Percentiles rank a stretch among this genome's conserved stretches.
phyloP scores from a whole-genome alignment of 1,139 yeast species.

The Yamadazyma epiphylla region DNA sequence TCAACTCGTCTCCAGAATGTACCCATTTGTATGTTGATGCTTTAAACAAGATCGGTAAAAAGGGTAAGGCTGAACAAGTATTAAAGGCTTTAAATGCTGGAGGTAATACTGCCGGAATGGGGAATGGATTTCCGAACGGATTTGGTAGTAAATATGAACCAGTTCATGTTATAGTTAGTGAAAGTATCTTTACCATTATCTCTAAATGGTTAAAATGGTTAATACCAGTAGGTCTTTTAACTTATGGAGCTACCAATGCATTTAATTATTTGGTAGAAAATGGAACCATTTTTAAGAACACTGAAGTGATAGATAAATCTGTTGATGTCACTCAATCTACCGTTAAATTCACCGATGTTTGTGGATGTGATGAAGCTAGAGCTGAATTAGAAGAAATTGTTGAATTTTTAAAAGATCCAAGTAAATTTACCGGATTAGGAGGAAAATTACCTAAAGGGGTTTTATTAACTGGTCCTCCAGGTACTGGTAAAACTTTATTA shows the following conservation, averaged over 20 bases:
- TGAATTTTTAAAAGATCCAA: slow-evolving; percentile 92
- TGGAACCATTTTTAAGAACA: slow-evolving; percentile 75
- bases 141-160: slow-evolving; percentile 64
- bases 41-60: slow-evolving; percentile 69
- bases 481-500: slow-evolving; percentile 96
- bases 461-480: slow-evolving; percentile 96
- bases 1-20: slow-evolving; percentile 77
- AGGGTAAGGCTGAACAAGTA: slow-evolving; percentile 68
- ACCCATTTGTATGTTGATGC: slow-evolving; percentile 77
- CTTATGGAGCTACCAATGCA: slow-evolving; percentile 72
- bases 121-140: slow-evolving; percentile 29
- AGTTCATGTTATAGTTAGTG: slow-evolving; percentile 85
- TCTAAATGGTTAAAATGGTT: slow-evolving; percentile 91
- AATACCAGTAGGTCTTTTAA: slow-evolving; percentile 69
- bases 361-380: slow-evolving; percentile 98
- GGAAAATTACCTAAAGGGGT: slow-evolving; percentile 98
- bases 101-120: slow-evolving; percentile 19
- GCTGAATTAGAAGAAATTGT: slow-evolving; percentile 96
- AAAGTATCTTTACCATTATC: slow-evolving; percentile 69
- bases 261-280: slow-evolving; percentile 80
- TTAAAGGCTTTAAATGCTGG: slow-evolving; percentile 24
- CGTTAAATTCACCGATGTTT: slow-evolving; percentile 87
- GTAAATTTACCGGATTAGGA: slow-evolving; percentile 93
- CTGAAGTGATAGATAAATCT: slow-evolving; percentile 70
- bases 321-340: slow-evolving; percentile 84